Evolutionary conservation across 2,329 filamentous ascomycete genomes (phyloP).

Genomic region (Penicillium sp.): DNA sequence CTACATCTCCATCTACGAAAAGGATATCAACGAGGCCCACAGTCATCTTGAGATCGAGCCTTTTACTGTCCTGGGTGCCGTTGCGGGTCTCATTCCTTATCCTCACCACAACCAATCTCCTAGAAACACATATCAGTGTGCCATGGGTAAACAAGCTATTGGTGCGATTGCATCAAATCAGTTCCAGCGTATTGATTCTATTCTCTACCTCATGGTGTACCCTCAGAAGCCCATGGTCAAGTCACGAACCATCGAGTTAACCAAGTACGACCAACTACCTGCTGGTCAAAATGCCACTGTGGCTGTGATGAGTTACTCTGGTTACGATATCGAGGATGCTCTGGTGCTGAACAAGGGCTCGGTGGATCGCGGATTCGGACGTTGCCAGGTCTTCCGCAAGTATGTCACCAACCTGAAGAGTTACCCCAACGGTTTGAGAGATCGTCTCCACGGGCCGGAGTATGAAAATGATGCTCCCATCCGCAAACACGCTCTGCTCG

Average conservation of each 20-base stretch:
- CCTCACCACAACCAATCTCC: slow-evolving; percentile 99
- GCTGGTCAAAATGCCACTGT: slow-evolving; percentile 96
- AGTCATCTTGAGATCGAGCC: slow-evolving; percentile 98
- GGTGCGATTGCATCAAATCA: slow-evolving; percentile 98
- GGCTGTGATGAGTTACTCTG: slow-evolving; percentile 98
- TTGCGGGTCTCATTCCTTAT: slow-evolving; percentile 94
- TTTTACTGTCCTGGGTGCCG: slow-evolving; percentile 92
- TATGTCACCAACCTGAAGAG: slow-evolving; percentile 81
- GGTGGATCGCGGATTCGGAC: slow-evolving; percentile 88
- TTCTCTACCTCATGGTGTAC: slow-evolving; percentile 95
- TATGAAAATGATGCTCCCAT: slow-evolving; percentile 61
- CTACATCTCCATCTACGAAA: slow-evolving; percentile 85
- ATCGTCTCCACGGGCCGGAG: slow-evolving; percentile 61
- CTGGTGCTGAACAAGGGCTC: slow-evolving; percentile 96
- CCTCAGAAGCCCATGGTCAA: slow-evolving; percentile 97
- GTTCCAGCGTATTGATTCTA: slow-evolving; percentile 92
- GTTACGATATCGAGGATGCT: slow-evolving; percentile 99
- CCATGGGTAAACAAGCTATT: slow-evolving; percentile 99
- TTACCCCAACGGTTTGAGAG: slow-evolving; percentile 75
- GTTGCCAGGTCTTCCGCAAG: slow-evolving; percentile 98
- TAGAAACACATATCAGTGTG: slow-evolving; percentile 97
- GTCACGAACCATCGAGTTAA: slow-evolving; percentile 91
- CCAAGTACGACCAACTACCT: slow-evolving; percentile 95
- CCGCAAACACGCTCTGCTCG: slow-evolving; percentile 69
- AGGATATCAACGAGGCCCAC: slow-evolving; percentile 75